Evolutionary conservation across 2,329 filamentous ascomycete genomes (phyloP).

Genomic region (Aureobasidium pullulans): DNA sequence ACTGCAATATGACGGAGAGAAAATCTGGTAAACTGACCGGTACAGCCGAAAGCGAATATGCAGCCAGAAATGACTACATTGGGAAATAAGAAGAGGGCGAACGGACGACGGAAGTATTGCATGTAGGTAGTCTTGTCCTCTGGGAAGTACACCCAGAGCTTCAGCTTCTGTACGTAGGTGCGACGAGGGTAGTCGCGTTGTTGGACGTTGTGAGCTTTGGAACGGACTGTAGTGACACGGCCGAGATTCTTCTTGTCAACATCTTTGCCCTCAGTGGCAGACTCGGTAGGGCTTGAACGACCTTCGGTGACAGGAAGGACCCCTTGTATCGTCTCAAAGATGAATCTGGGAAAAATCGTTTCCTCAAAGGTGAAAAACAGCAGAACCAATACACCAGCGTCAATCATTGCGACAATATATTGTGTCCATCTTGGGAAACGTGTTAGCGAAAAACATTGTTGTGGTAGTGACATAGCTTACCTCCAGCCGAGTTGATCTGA

Average conservation of each 20-base stretch:
- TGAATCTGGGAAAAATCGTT: slow-evolving; percentile 30
- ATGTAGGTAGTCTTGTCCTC: slow-evolving; percentile 32
- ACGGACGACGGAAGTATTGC: slow-evolving; percentile 35
- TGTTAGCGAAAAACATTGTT: background rate
- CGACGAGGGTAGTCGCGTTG: slow-evolving; percentile 17
- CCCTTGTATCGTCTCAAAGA: slow-evolving; percentile 19
- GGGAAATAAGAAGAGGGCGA: slow-evolving; percentile 33
- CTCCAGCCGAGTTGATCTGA: slow-evolving; percentile 29
- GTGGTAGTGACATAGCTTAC: background rate
- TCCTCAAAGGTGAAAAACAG: slow-evolving; percentile 28
- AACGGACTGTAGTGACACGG: background rate
- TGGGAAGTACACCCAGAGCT: slow-evolving; percentile 22
- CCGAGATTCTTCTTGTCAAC: background rate
- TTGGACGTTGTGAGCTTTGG: background rate
- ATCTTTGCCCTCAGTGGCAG: background rate
- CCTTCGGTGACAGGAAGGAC: background rate
- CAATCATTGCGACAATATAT: slow-evolving; percentile 28
- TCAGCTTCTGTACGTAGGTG: slow-evolving; percentile 19
- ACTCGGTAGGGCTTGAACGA: background rate
- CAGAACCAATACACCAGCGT: slow-evolving; percentile 18
- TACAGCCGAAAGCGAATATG: slow-evolving; percentile 36
- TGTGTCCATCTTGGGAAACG: slow-evolving; percentile 22
- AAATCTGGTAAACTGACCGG: slow-evolving; percentile 11
- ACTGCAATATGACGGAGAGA: background rate
- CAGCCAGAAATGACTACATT: slow-evolving; percentile 34